Percentiles rank a stretch among this genome's conserved stretches.
Evolutionary conservation across 1,284 basidiomycete genomes (phyloP).

Genomic region (Violaceomyces palustris): DNA sequence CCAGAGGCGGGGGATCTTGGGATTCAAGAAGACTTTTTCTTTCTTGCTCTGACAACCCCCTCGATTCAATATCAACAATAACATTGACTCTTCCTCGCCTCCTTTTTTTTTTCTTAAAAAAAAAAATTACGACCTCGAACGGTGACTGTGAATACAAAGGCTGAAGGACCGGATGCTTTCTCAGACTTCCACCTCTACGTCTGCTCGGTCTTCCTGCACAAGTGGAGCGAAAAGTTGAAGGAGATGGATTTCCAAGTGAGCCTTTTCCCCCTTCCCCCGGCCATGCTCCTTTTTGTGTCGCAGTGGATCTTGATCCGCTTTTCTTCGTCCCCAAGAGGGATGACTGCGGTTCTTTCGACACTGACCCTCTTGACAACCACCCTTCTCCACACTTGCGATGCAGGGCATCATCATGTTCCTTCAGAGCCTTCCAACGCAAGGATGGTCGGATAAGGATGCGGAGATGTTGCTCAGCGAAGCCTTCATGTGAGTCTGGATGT

Average conservation of each 20-base stretch:
- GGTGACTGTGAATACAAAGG: conserved; percentile 17
- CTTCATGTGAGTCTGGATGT: conserved; percentile 62
- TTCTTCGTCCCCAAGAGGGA: too few relatives aligned
- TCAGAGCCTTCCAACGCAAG: conserved; percentile 88
- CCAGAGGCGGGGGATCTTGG: too few relatives aligned
- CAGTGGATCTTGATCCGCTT: too few relatives aligned
- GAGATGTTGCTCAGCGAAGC: conserved; percentile 92
- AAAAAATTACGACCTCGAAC: too few relatives aligned
- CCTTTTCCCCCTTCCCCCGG: not conserved
- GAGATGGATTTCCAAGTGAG: conserved; percentile 49
- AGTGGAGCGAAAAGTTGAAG: conserved; percentile 42
- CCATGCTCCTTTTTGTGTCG: too few relatives aligned
- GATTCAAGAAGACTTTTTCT: not conserved
- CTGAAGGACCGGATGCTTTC: conserved; percentile 51
- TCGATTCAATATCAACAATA: not conserved
- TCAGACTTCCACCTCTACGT: conserved; percentile 51
- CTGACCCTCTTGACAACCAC: too few relatives aligned
- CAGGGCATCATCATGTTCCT: conserved; percentile 99
- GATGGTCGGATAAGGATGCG: conserved; percentile 91
- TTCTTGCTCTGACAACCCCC: not conserved
- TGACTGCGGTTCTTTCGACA: too few relatives aligned
- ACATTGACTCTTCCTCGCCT: too few relatives aligned
- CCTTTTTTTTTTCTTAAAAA: too few relatives aligned
- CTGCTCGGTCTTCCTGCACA: conserved; percentile 48
- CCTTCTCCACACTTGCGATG: not conserved